phyloP scores from a whole-genome alignment of 2,329 filamentous ascomycete species.

The Phaeophleospora eucalypticola region DNA sequence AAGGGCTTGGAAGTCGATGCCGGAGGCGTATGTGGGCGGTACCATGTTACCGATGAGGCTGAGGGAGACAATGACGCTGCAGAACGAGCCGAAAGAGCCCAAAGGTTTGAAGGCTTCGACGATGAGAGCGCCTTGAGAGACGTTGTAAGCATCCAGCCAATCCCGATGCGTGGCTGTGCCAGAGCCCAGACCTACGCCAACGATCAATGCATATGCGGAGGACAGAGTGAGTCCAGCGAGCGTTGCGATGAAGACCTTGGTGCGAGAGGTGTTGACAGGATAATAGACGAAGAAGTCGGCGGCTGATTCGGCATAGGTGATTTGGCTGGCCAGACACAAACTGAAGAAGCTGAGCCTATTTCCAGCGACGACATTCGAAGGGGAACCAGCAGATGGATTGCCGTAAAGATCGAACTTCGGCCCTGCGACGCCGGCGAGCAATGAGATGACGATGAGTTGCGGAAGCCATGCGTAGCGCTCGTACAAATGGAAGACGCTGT shows the following conservation, averaged over 20 bases:
- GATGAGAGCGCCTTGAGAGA: constrained; percentile 61
- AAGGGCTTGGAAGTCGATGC: constrained; percentile 65
- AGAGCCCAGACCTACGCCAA: constrained; percentile 60
- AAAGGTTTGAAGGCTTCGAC: constrained; percentile 59
- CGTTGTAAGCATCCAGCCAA: constrained; percentile 55
- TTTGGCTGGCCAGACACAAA: constrained; percentile 60
- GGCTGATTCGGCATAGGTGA: constrained; percentile 61
- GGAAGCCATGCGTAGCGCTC: constrained; percentile 65
- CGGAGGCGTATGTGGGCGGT: constrained; percentile 60
- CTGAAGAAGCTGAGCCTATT: constrained; percentile 66
- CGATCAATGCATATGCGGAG: constrained; percentile 58
- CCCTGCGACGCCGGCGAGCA: constrained; percentile 60
- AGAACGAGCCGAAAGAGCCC: constrained; percentile 62
- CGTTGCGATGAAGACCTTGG: constrained; percentile 55
- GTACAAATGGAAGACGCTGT: constrained; percentile 64
- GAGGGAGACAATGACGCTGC: constrained; percentile 60
- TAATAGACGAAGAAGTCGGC: constrained; percentile 68
- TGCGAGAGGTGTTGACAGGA: constrained; percentile 49
- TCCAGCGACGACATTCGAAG: constrained; percentile 48
- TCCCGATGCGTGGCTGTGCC: constrained; percentile 49
- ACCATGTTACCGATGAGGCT: constrained; percentile 64
- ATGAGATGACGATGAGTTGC: constrained; percentile 56
- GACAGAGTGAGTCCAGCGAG: constrained; percentile 54
- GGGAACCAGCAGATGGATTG: constrained; percentile 49
- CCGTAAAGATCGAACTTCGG: constrained; percentile 53